Conservation (phyloP, 768 basidiomycete species). For the Leucocoprinus sp. region DNA sequence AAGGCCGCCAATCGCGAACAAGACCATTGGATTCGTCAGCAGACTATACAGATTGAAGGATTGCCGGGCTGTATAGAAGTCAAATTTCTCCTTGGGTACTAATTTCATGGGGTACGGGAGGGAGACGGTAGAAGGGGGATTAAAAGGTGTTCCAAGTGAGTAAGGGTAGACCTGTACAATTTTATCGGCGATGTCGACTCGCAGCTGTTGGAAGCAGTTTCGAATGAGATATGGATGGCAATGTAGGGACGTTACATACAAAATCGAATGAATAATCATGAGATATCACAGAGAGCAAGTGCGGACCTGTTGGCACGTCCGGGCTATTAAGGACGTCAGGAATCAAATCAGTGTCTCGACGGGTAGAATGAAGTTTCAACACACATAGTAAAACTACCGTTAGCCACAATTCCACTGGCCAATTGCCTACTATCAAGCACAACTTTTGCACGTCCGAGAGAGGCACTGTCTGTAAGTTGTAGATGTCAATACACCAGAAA, state of each 20-base stretch:
- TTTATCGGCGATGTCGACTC: conserved; percentile 52
- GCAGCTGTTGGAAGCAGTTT: conserved; percentile 36
- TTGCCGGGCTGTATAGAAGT: conserved; percentile 61
- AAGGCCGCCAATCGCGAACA: conserved; percentile 59
- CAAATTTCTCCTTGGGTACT: conserved; percentile 43
- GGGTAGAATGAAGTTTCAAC: conserved; percentile 17
- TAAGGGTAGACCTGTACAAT: conserved; percentile 48
- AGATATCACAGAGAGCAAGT: conserved; percentile 58
- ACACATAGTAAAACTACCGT: conserved; percentile 65
- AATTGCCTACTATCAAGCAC: conserved; percentile 51
- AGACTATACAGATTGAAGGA: conserved; percentile 69
- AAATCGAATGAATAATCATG: conserved; percentile 68
- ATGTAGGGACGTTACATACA: conserved; percentile 27
- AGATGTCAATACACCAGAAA: not conserved
- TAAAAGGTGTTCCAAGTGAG: conserved; percentile 58
- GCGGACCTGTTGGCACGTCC: conserved; percentile 59
- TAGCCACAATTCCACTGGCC: conserved; percentile 41
- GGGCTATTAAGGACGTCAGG: conserved; percentile 34
- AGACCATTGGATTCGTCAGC: conserved; percentile 80
- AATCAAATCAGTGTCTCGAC: not conserved
- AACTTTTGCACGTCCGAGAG: conserved; percentile 50
- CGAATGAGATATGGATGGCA: not conserved
- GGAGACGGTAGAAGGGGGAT: conserved; percentile 43
- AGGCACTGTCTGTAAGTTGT: conserved; percentile 20
- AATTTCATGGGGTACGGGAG: conserved; percentile 59